Conservation (phyloP, 2,329 filamentous ascomycete species). For the Ilyonectria robusta region DNA sequence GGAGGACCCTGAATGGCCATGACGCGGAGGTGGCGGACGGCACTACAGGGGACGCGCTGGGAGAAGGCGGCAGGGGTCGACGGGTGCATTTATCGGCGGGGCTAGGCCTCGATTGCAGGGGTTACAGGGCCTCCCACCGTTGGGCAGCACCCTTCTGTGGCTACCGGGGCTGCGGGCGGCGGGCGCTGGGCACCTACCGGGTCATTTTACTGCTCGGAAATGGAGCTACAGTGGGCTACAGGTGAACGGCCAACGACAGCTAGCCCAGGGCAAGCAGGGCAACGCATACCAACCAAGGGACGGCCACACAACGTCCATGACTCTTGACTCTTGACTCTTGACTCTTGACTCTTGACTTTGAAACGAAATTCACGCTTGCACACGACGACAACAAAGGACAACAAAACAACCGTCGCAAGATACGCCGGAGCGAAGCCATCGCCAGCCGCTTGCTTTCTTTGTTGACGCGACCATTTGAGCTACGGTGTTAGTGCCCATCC, state of each 20-base stretch:
- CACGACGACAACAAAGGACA: conserved; percentile 1
- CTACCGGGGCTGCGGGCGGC: not conserved
- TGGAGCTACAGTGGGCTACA: not conserved
- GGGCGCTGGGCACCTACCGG: not conserved
- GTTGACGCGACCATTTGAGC: not conserved
- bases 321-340: conserved; percentile 12
- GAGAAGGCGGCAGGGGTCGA: conserved; percentile 1
- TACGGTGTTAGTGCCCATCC: not conserved
- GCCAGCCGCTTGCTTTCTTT: not conserved
- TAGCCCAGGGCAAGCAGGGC: not conserved
- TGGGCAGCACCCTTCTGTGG: conserved; percentile 23
- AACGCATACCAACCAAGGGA: conserved; percentile 31
- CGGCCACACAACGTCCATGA: conserved; percentile 22
- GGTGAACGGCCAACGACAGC: not conserved
- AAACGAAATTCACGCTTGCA: conserved; percentile 11
- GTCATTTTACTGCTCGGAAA: conserved; percentile 9
- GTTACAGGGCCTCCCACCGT: conserved; percentile 11
- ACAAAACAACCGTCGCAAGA: not conserved
- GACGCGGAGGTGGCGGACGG: conserved; percentile 9
- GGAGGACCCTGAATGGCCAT: not conserved
- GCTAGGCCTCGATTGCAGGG: not conserved
- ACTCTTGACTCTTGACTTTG: conserved; percentile 15
- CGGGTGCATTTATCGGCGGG: not conserved
- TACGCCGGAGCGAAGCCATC: conserved; percentile 1
- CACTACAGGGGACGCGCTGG: conserved; percentile 11